Evolutionary conservation across 75 land plant species (phyloP).

Genomic region (Sequoiadendron giganteum): DNA sequence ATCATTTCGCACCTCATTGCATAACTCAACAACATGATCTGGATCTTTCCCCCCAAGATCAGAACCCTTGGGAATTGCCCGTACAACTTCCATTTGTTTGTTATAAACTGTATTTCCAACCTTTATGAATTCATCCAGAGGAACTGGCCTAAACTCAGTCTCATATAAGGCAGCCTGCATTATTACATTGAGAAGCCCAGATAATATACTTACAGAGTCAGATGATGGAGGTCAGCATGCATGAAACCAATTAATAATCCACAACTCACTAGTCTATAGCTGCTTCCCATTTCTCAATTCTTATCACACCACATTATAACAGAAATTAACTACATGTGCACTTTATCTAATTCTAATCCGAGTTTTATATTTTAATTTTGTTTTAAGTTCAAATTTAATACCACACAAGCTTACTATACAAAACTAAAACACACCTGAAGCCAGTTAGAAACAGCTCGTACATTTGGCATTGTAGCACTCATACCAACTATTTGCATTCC

Average conservation of each 20-base stretch:
- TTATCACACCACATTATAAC: neutral
- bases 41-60: slow-evolving; percentile 98
- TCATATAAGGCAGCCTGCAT: slow-evolving; percentile 89
- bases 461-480: slow-evolving; percentile 99
- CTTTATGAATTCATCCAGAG: slow-evolving; percentile 87
- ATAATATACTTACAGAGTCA: neutral
- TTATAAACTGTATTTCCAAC: slow-evolving; percentile 78
- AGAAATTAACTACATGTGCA: neutral
- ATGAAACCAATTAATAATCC: neutral
- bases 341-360: neutral
- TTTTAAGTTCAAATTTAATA: neutral
- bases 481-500: slow-evolving; percentile 95
- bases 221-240: neutral
- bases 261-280: neutral
- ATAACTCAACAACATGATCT: slow-evolving; percentile 92
- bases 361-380: neutral
- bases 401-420: neutral
- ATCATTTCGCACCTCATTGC: slow-evolving; percentile 79
- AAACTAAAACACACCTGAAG: slow-evolving; percentile 56
- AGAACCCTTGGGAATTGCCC: slow-evolving; percentile 60
- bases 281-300: neutral
- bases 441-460: slow-evolving; percentile 90
- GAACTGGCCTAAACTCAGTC: slow-evolving; percentile 97
- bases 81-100: slow-evolving; percentile 70
- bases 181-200: neutral